Evolutionary conservation across 1,284 basidiomycete genomes (phyloP).

Genomic region (Cryptococcus sp.): DNA sequence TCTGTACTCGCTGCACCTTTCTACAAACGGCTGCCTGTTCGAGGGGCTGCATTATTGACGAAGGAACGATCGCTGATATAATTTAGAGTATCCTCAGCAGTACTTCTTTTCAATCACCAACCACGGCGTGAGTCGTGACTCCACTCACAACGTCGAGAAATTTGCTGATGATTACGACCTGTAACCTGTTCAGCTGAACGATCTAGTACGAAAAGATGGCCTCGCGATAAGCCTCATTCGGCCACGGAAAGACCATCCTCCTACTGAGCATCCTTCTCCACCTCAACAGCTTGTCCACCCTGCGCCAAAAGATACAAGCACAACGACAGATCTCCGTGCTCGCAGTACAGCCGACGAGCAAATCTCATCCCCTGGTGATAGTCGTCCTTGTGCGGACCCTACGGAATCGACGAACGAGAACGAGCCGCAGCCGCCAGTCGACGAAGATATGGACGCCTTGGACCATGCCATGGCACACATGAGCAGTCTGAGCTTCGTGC

Average conservation of each 20-base stretch:
- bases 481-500: slow-evolving; percentile 39
- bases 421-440: slow-evolving; percentile 2
- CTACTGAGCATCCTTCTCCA: background rate
- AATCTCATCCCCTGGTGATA: too few relatives aligned
- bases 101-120: slow-evolving; percentile 87
- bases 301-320: background rate
- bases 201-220: slow-evolving; percentile 40
- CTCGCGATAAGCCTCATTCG: slow-evolving; percentile 41
- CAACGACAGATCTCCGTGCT: background rate
- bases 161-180: slow-evolving; percentile 7
- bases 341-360: background rate
- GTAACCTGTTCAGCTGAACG: slow-evolving; percentile 34
- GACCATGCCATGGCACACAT: slow-evolving; percentile 23
- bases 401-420: background rate
- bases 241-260: slow-evolving; percentile 23
- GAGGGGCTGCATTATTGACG: background rate
- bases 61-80: slow-evolving; percentile 5
- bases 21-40: background rate
- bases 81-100: slow-evolving; percentile 68
- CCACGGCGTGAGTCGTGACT: slow-evolving; percentile 63
- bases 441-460: slow-evolving; percentile 36
- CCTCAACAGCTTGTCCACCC: too few relatives aligned
- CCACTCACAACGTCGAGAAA: background rate
- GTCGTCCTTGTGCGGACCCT: background rate
- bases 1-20: background rate